phyloP scores from a whole-genome alignment of 345 rosid species.

The Raphanus raphanistrum region DNA sequence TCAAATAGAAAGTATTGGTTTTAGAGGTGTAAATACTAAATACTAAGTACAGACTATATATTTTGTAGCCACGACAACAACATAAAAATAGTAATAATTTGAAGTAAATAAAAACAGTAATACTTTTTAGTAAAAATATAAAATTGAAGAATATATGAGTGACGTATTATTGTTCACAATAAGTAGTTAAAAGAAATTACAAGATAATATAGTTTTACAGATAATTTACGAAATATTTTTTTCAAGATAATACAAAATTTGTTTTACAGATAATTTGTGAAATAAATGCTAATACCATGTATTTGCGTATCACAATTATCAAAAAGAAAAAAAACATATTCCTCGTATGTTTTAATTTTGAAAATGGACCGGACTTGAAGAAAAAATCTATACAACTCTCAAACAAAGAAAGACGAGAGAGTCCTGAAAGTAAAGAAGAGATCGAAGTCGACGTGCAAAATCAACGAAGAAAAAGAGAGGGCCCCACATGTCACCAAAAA shows the following conservation, averaged over 20 bases:
- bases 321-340: not conserved
- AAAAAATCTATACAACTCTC: not conserved
- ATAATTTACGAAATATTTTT: not conserved
- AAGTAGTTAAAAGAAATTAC: not conserved
- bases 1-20: not conserved
- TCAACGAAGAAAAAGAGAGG: not conserved
- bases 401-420: not conserved
- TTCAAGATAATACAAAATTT: not conserved
- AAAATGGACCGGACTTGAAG: slow-evolving; percentile 9
- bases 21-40: not conserved
- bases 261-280: not conserved
- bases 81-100: not conserved
- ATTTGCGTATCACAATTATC: not conserved
- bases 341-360: not conserved
- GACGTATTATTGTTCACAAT: not conserved
- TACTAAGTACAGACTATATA: not conserved
- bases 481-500: not conserved
- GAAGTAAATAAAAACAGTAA: too few species aligned
- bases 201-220: not conserved
- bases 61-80: not conserved
- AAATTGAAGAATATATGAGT: not conserved
- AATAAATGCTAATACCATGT: not conserved
- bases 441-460: slow-evolving; percentile 9
- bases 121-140: not conserved
- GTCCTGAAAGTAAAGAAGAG: not conserved